Conservation (phyloP, 192 early-diverging fungal genomes). For the Backusella westeae region DNA sequence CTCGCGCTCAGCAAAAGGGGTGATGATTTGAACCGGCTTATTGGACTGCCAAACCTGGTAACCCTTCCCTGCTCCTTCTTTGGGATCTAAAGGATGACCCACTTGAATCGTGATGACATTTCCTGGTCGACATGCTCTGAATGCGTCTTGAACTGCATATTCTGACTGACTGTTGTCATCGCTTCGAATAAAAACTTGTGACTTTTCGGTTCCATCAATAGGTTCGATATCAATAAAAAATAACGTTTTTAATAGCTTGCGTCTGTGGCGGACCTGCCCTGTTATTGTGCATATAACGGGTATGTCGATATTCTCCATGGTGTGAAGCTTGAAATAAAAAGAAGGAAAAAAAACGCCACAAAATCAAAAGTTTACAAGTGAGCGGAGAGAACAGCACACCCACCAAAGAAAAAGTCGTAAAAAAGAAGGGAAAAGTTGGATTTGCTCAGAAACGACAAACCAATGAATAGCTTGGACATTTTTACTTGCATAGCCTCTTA, state of each 20-base stretch:
- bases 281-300: neutral
- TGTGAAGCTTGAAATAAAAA: neutral
- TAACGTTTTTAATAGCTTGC: conserved; percentile 11
- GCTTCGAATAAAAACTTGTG: conserved; percentile 42
- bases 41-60: conserved; percentile 22
- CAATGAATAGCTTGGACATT: too few species aligned
- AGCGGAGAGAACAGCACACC: too few species aligned
- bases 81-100: conserved; percentile 11
- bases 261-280: conserved; percentile 20
- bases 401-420: too few species aligned
- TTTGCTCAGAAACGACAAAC: too few species aligned
- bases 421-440: too few species aligned
- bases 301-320: neutral
- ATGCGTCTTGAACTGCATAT: conserved; percentile 16
- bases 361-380: neutral
- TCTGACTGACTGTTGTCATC: conserved; percentile 35
- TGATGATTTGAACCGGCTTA: neutral
- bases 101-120: conserved; percentile 20
- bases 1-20: neutral
- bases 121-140: conserved; percentile 11
- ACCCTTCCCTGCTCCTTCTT: neutral
- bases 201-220: conserved; percentile 12
- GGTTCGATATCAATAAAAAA: conserved; percentile 27
- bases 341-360: neutral
- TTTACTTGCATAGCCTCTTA: too few species aligned